Conservation (phyloP, 257 asterid genomes). For the Sherardia arvensis region DNA sequence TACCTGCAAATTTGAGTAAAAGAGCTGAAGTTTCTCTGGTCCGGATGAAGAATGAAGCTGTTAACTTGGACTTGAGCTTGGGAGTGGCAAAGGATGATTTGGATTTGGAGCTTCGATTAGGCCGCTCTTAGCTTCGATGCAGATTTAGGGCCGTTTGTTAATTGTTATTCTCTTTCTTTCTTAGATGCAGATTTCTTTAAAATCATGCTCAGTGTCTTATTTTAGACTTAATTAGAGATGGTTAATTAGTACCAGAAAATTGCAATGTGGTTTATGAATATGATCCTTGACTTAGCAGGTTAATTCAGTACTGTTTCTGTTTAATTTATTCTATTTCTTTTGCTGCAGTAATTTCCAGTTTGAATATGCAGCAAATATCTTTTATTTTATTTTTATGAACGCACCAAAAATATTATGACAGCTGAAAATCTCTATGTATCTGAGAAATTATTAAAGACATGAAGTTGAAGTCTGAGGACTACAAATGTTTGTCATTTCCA, state of each 20-base stretch:
- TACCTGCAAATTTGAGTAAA: slow-evolving; percentile 14
- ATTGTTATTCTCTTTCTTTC: background rate
- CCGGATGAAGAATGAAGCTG: slow-evolving; percentile 33
- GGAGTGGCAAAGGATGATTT: slow-evolving; percentile 35
- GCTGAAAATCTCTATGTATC: background rate
- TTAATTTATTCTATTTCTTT: too few species aligned
- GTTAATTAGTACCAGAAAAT: too few species aligned
- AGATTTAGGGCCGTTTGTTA: background rate
- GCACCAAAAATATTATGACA: too few species aligned
- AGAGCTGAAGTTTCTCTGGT: slow-evolving; percentile 27
- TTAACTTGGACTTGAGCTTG: slow-evolving; percentile 34
- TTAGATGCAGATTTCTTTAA: too few species aligned
- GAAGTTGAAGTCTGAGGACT: background rate
- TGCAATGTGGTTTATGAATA: background rate
- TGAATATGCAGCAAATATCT: too few species aligned
- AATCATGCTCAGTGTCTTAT: too few species aligned
- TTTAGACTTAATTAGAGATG: too few species aligned
- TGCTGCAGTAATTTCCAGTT: background rate
- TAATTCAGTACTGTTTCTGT: background rate
- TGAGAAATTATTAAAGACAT: background rate
- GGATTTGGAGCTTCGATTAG: slow-evolving; percentile 81
- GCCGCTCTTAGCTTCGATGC: slow-evolving; percentile 24
- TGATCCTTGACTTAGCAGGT: background rate
- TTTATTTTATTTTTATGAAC: too few species aligned
- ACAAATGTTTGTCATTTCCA: background rate